Evolutionary conservation across 2,329 filamentous ascomycete genomes (phyloP), one percentile per base, ranked within the genome.

Genomic region (Talaromyces pinophilus): DNA sequence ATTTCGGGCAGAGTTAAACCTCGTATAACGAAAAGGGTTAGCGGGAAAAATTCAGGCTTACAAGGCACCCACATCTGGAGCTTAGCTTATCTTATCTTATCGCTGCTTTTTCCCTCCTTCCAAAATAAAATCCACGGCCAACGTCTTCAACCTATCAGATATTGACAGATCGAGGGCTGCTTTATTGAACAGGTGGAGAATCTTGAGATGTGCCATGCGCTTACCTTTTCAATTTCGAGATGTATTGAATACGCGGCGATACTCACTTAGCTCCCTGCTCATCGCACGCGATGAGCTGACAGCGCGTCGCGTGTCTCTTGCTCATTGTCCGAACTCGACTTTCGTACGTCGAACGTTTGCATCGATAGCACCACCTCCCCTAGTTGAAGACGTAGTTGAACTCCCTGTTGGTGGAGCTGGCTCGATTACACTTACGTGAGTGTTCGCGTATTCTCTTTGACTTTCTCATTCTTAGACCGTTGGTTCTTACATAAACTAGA

Each of bases 401-500:
- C 42, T 69, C 5, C 60, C 63, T n/a, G 67, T 67, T 44, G 67
- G 67, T 13, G 67, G 67, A n/a, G 44, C 59, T 57, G 66, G 67
- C 13, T 57, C 17, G 3, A 55, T 67, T 30, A 55, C n/a, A n/a
- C 65, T 67, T 13, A 60, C 54, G 63, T 67, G 15, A 52, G 40
- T 63, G 19, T 1, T 59, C 50, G 22, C 22, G 19, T 11, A 25
- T 22, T 55, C 44, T 46, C 5, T 22, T 38, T n/a, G 38, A 38
- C 42, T 4, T 25, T 55, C 11, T n/a, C 40, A 11, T 25, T 55
- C 11, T n/a, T 30, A 11, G 50, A 33, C 17, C 7, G 7, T 30
- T n/a, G 50, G 30, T 48, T 35, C 19, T 57, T 17, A 38, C 33
- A 25, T 38, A 5, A 4, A 38, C 0, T 25, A 66, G 64, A 25